These are phyloP conservation scores for Prunus mume DNA, from an alignment of 306 rosid genomes.

Conservation along the genomic window DNA sequence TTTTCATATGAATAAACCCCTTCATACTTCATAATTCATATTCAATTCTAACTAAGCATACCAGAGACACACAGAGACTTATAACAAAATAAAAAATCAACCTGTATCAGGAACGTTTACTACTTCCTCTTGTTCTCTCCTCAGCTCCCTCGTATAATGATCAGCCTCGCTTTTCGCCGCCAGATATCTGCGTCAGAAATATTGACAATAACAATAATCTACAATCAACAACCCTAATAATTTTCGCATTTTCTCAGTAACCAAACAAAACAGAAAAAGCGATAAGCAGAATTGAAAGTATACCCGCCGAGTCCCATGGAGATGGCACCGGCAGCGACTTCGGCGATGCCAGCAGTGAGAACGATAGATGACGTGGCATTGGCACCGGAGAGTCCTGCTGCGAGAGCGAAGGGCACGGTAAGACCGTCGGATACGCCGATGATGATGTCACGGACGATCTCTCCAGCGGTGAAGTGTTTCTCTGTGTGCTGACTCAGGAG, in stretches of 20 bases:
- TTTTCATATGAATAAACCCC: not conserved
- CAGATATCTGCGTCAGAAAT: slow-evolving; percentile 32
- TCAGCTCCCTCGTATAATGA: slow-evolving; percentile 42
- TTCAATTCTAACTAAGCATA: no score
- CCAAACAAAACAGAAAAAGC: not conserved
- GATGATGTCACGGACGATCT: slow-evolving; percentile 42
- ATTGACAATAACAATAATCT: no score
- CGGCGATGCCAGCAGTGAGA: slow-evolving; percentile 45
- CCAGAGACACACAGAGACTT: no score
- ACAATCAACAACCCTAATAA: no score
- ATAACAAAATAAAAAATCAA: not conserved
- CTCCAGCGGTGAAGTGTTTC: slow-evolving; percentile 41
- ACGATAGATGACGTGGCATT: slow-evolving; percentile 41
- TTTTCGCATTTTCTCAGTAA: slow-evolving; percentile 1
- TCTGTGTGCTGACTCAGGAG: slow-evolving; percentile 31
- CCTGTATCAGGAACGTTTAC: slow-evolving; percentile 52
- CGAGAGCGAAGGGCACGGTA: slow-evolving; percentile 45
- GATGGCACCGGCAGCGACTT: slow-evolving; percentile 47
- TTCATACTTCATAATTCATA: no score
- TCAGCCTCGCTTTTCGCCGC: slow-evolving; percentile 56
- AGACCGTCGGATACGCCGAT: slow-evolving; percentile 47
- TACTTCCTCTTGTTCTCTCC: slow-evolving; percentile 51
- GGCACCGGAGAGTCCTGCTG: slow-evolving; percentile 46
- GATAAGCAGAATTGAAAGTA: not conserved
- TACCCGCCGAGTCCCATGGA: slow-evolving; percentile 53